Base-by-base conservation (phyloP, 805 yeast genomes). In the Teunomyces tritomae region DNA sequence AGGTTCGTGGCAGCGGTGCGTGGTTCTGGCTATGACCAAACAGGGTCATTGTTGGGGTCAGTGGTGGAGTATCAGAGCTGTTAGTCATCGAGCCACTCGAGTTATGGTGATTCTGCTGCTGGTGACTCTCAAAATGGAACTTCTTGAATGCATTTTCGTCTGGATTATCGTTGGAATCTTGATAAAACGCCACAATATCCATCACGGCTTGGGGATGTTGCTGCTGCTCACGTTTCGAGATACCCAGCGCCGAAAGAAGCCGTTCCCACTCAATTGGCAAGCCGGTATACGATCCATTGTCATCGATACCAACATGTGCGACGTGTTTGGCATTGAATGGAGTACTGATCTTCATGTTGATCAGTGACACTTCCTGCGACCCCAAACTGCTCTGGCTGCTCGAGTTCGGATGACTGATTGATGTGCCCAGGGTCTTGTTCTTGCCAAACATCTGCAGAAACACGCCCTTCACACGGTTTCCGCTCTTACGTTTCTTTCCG, bases 201-300 rank as follows among this genome's bases (percentile, higher is more conserved):
- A 86, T 86, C 4, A 94, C 96, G 1, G 96, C 97, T 64, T 89
- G 91, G 1, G 97, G 97, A 65, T 94, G 89, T 51, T 85, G 87
- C 61, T 85, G 84, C 68, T 89, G 96, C 59, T 94, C 99, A 53
- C 81, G 86, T 53, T 80, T 83, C 5, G 96, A 82, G 49, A 94
- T 90, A 45, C 97, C 97, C 58, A 90, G 86, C 1, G 94, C 87
- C 9, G 85, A 78, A 45, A 94, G 74, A 30, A 91, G 73, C 52
- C 81, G 79, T 52, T 89, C 89, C 99, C 99, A 94, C 59, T 89
- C 96, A 27, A 81, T 84, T 0, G 99, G 99, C 37, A 94, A 72
- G 2, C 97, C 98, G 0, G 94, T 89, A 63, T 86, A 92, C 39
- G 87, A 86, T 9, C 97, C 97, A 16, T 89, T 80, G 52, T 79